These are phyloP conservation scores for Hypoxylon crocopeplum DNA, from an alignment of 495 filamentous ascomycete genomes.

Conservation along the genomic window DNA sequence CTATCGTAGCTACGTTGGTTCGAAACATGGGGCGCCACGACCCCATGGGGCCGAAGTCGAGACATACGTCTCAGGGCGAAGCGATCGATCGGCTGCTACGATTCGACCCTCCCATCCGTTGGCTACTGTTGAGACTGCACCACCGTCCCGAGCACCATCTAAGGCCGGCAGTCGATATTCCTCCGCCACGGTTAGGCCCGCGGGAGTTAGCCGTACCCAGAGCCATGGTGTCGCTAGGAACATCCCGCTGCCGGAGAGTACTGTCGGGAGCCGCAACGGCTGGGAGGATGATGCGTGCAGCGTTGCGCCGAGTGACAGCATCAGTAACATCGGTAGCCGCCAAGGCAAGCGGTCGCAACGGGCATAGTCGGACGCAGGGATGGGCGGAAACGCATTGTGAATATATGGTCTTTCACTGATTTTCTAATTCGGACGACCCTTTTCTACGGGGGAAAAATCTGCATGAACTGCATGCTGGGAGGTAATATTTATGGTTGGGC, in stretches of 20 bases:
- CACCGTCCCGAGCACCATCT: slow-evolving; percentile 38
- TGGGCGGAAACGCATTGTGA: background rate
- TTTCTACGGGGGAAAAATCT: background rate
- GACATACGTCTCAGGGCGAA: slow-evolving; percentile 49
- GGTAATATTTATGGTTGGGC: background rate
- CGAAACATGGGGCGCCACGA: slow-evolving; percentile 20
- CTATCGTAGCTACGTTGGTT: slow-evolving; percentile 14
- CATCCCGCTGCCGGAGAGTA: slow-evolving; percentile 59
- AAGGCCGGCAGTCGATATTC: slow-evolving; percentile 41
- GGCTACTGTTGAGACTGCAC: slow-evolving; percentile 17
- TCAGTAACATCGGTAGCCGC: slow-evolving; percentile 66
- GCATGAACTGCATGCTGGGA: background rate
- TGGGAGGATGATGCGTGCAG: slow-evolving; percentile 52
- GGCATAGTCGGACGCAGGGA: background rate
- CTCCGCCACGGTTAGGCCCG: slow-evolving; percentile 41
- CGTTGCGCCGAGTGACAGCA: slow-evolving; percentile 69
- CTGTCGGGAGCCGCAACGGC: slow-evolving; percentile 32
- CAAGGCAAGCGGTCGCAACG: slow-evolving; percentile 37
- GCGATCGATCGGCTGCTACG: slow-evolving; percentile 44
- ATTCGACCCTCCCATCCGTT: slow-evolving; percentile 26
- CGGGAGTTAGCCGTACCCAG: slow-evolving; percentile 26
- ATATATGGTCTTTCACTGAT: background rate
- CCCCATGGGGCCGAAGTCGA: slow-evolving; percentile 39
- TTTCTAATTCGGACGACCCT: background rate
- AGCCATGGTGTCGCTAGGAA: slow-evolving; percentile 45